Evolutionary conservation across 305 asterid genomes (phyloP), one percentile per base, ranked within the genome.

Genomic region (Fraxinus latifolia): DNA sequence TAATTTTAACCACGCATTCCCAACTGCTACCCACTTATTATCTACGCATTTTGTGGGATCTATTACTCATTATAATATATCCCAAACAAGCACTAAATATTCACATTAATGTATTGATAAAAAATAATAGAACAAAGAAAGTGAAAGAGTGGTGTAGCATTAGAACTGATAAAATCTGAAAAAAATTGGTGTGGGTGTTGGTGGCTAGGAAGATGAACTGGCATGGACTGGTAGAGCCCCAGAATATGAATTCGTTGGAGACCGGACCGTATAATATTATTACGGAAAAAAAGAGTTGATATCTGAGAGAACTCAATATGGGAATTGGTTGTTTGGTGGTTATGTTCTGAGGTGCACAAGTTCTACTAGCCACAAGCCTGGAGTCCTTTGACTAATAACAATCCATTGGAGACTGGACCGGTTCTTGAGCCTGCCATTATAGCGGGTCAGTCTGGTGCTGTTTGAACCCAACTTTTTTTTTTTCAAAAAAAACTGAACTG

Each of bases 301-400:
- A 23, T 25, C n/a, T 23, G 32, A 62, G 72, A 23, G 72, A 62
- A 25, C n/a, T 23, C 32, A 62, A 0, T 62, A 7, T 21, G 32
- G 72, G 72, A 23, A 62, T 62, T 62, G 72, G 65, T 60, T 62
- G 72, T 62, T 62, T 8, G 72, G 32, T 62, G 72, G 72, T 62
- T 21, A 62, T 62, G 32, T 62, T 62, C n/a, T 23, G 32, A 62
- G 33, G 72, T 53, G 25, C 9, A 5, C 21, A 53, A 53, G 65
- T n/a, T 53, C 25, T 53, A 53, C 21, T 53, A n/a, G 65, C 25
- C 25, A 53, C 65, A 53, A 53, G 25, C 65, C 23, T 53, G 65
- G 25, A 53, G 65, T 4, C 23, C 25, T 37, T 53, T 7, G 65
- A n/a, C 65, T 6, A 7, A 53, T 15, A n/a, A n/a, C 5, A 53